Percentiles rank a stretch among this genome's conserved stretches.
Evolutionary conservation across 805 yeast genomes (phyloP).

Genomic region (Pichia manshurica): DNA sequence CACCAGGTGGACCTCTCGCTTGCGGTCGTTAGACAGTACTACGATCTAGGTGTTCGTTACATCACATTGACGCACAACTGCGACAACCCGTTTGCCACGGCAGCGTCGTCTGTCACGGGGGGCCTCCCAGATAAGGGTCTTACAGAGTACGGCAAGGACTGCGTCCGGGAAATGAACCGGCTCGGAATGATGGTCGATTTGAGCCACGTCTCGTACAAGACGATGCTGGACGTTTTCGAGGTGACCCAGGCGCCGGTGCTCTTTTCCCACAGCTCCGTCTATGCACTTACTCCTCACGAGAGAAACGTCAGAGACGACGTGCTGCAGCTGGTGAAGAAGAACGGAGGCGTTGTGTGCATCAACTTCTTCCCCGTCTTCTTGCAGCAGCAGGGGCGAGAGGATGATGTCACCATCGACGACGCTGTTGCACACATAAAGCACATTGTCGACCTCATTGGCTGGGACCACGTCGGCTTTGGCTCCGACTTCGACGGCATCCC

Average conservation of each 20-base stretch:
- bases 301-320: conserved; percentile 49
- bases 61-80: conserved; percentile 51
- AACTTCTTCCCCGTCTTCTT: conserved; percentile 43
- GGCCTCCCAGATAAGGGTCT: conserved; percentile 43
- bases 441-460: conserved; percentile 41
- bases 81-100: conserved; percentile 53
- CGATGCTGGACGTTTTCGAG: conserved; percentile 41
- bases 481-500: conserved; percentile 51
- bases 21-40: conserved; percentile 44
- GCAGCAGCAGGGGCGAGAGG: conserved; percentile 17
- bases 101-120: conserved; percentile 42
- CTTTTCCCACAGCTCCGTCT: conserved; percentile 47
- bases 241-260: conserved; percentile 43
- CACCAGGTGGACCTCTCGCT: conserved; percentile 48
- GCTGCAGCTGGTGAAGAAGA: conserved; percentile 33
- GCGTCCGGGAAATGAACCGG: conserved; percentile 46
- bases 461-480: conserved; percentile 52
- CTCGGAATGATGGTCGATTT: conserved; percentile 51
- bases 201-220: conserved; percentile 45
- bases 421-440: conserved; percentile 43
- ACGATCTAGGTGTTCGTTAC: conserved; percentile 47
- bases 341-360: conserved; percentile 46
- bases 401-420: conserved; percentile 42
- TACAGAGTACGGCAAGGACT: conserved; percentile 36
- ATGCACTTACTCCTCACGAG: conserved; percentile 34